These are phyloP conservation scores for Kodamaea kaohsiungensis DNA, from an alignment of 805 yeast species.

Conservation along the genomic window DNA sequence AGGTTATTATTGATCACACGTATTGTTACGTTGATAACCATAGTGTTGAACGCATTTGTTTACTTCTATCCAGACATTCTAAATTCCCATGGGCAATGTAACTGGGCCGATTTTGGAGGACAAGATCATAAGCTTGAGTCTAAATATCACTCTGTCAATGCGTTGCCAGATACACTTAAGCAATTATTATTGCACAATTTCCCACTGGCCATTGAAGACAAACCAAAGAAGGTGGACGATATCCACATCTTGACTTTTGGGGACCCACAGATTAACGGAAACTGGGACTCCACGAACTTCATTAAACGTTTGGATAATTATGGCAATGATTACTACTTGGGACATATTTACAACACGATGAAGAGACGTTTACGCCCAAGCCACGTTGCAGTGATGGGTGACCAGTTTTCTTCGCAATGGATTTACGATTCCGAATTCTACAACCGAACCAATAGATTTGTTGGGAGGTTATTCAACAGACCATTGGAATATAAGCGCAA, in stretches of 20 bases:
- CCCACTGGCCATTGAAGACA: slow-evolving; percentile 20
- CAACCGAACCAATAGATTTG: slow-evolving; percentile 73
- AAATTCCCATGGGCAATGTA: slow-evolving; percentile 48
- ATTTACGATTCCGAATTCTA: slow-evolving; percentile 83
- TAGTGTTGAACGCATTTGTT: slow-evolving; percentile 59
- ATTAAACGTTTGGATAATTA: slow-evolving; percentile 76
- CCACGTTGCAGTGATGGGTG: slow-evolving; percentile 90
- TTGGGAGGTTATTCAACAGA: slow-evolving; percentile 66
- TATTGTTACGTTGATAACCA: slow-evolving; percentile 39
- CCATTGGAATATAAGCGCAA: slow-evolving; percentile 51
- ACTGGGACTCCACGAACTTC: slow-evolving; percentile 69
- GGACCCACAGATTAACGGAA: slow-evolving; percentile 96
- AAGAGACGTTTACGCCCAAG: slow-evolving; percentile 64
- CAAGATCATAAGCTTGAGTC: slow-evolving; percentile 5
- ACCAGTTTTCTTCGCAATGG: slow-evolving; percentile 93
- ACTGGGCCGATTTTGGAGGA: slow-evolving; percentile 49
- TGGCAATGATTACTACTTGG: slow-evolving; percentile 88
- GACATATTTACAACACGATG: slow-evolving; percentile 77
- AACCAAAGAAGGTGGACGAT: slow-evolving; percentile 34
- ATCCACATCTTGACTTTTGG: slow-evolving; percentile 82
- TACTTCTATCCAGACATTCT: slow-evolving; percentile 74
- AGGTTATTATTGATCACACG: slow-evolving; percentile 17
- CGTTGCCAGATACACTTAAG: slow-evolving; percentile 14
- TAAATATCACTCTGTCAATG: slow-evolving; percentile 12
- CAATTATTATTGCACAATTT: slow-evolving; percentile 22